phyloP scores from a whole-genome alignment of 2,329 filamentous ascomycete genomes.

The Zymoseptoria passerinii region DNA sequence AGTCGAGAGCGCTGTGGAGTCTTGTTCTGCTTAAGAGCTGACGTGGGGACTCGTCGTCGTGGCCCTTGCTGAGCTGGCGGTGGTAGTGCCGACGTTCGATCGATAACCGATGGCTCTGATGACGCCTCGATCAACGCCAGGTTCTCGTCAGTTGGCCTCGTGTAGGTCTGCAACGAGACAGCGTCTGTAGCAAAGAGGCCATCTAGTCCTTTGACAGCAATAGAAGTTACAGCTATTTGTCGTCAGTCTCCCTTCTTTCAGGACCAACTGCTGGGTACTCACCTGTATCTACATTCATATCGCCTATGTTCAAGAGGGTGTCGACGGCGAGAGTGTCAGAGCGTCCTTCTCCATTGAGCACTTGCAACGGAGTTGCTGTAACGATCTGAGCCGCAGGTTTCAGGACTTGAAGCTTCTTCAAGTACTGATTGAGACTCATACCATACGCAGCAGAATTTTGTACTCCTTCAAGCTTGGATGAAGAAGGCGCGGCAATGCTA shows the following conservation, averaged over 20 bases:
- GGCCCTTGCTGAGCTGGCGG: not conserved
- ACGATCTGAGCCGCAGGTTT: not conserved
- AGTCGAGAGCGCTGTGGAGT: not conserved
- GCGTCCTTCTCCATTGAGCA: not conserved
- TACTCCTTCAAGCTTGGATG: not conserved
- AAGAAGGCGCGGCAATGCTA: not conserved
- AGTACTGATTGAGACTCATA: not conserved
- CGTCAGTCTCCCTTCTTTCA: not conserved
- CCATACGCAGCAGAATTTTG: not conserved
- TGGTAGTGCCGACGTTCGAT: not conserved
- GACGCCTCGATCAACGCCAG: not conserved
- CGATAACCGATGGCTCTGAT: not conserved
- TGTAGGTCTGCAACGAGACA: not conserved
- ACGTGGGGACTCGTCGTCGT: not conserved
- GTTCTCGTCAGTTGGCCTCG: not conserved
- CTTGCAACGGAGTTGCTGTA: not conserved
- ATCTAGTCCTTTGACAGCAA: not conserved
- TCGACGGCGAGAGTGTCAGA: not conserved
- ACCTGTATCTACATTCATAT: not conserved
- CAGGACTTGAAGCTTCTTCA: not conserved
- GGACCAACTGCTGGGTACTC: not conserved
- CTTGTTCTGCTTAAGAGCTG: not conserved
- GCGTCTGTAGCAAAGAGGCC: not conserved
- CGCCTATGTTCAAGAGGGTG: not conserved
- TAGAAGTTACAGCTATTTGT: not conserved